phyloP scores from a whole-genome alignment of 2,329 filamentous ascomycete species.

The Lachnellula occidentalis region DNA sequence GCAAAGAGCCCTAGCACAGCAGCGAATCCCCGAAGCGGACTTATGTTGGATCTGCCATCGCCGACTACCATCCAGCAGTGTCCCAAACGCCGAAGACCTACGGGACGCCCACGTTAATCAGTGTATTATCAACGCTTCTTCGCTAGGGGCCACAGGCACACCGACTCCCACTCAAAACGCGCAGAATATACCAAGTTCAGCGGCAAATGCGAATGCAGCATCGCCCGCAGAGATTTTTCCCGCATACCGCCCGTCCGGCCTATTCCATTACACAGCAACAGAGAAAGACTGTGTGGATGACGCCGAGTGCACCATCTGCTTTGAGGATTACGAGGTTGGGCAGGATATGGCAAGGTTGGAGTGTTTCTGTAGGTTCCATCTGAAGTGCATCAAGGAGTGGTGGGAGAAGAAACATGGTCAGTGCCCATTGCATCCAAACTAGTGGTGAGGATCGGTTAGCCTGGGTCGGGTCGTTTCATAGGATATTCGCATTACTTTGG shows the following conservation, averaged over 20 bases:
- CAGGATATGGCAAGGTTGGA: conserved; percentile 60
- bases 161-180: no score
- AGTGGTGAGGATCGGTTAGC: not conserved
- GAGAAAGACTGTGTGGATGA: conserved; percentile 65
- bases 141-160: no score
- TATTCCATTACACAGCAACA: conserved; percentile 59
- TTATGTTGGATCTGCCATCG: no score
- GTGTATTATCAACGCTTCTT: no score
- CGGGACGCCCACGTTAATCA: no score
- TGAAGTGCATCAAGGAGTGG: conserved; percentile 56
- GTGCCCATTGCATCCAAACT: conserved; percentile 58
- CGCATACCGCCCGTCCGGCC: conserved; percentile 46
- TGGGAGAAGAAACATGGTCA: conserved; percentile 56
- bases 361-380: conserved; percentile 61
- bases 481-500: not conserved
- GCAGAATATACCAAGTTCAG: not conserved
- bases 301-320: conserved; percentile 62
- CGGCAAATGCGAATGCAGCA: not conserved
- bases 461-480: not conserved
- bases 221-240: conserved; percentile 6
- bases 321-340: conserved; percentile 60
- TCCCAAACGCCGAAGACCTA: no score
- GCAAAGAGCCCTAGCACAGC: no score
- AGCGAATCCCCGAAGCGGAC: no score
- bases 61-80: no score